A percentile compares a stretch with the other conserved stretches of the same genome.
phyloP scores from a whole-genome alignment of 2,329 filamentous ascomycete genomes.

The Sporothrix sp. region DNA sequence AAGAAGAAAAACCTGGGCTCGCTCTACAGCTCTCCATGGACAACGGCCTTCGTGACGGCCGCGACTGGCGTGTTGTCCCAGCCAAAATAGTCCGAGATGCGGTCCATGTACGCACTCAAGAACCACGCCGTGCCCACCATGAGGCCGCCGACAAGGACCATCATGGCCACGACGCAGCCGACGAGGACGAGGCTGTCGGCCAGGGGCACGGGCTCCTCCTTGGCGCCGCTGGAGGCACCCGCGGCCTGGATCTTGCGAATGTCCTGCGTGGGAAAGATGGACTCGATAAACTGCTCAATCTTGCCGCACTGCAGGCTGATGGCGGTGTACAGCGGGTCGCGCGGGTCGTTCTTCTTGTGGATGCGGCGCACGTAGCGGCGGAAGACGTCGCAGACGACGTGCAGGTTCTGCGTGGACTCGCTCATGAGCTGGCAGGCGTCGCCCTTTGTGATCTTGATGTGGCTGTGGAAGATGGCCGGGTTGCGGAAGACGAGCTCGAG shows the following conservation, averaged over 20 bases:
- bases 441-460: slow-evolving; percentile 95
- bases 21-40: slow-evolving; percentile 26
- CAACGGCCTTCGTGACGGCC: slow-evolving; percentile 7
- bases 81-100: slow-evolving; percentile 39
- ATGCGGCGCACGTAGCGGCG: slow-evolving; percentile 68
- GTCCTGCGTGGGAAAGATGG: slow-evolving; percentile 78
- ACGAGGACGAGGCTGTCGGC: slow-evolving; percentile 58
- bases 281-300: slow-evolving; percentile 94
- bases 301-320: slow-evolving; percentile 87
- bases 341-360: slow-evolving; percentile 86
- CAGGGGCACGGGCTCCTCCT: slow-evolving; percentile 38
- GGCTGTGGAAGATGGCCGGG: slow-evolving; percentile 70
- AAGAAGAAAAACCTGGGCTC: background rate
- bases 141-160: slow-evolving; percentile 58
- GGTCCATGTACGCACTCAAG: slow-evolving; percentile 74
- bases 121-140: slow-evolving; percentile 83
- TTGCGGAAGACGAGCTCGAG: slow-evolving; percentile 90
- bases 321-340: slow-evolving; percentile 82
- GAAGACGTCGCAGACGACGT: slow-evolving; percentile 73
- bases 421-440: slow-evolving; percentile 86
- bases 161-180: slow-evolving; percentile 53
- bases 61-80: background rate
- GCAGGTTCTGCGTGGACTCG: slow-evolving; percentile 84
- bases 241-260: slow-evolving; percentile 45
- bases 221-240: background rate